Percentiles rank a stretch among this genome's conserved stretches.
phyloP scores from a whole-genome alignment of 2,329 filamentous ascomycete species.

The Alternaria novae-zelandiae region DNA sequence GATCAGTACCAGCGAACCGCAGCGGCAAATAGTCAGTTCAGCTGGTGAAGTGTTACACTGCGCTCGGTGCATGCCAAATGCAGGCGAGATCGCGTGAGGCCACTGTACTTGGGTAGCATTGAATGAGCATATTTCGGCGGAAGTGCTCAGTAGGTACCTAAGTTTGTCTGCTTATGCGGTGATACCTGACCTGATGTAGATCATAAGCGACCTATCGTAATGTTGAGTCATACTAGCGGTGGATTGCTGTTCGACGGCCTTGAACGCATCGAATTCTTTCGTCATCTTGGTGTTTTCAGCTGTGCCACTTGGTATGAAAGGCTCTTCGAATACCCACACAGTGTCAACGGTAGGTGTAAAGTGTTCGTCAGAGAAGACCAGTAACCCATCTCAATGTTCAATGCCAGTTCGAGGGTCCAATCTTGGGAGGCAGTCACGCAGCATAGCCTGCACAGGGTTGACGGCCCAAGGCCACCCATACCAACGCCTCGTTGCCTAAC shows the following conservation, averaged over 20 bases:
- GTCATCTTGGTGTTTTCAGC: background rate
- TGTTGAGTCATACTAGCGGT: background rate
- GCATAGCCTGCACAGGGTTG: background rate
- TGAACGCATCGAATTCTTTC: background rate
- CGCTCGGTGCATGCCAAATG: background rate
- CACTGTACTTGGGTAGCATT: background rate
- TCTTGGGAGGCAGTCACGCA: background rate
- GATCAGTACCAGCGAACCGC: background rate
- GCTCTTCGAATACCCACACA: fast-evolving
- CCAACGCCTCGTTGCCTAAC: background rate
- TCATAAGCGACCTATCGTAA: background rate
- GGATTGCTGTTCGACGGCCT: background rate
- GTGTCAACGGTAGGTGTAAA: background rate
- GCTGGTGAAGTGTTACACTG: background rate
- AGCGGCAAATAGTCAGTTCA: background rate
- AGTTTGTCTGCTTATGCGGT: background rate
- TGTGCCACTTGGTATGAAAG: background rate
- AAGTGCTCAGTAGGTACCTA: background rate
- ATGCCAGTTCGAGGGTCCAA: background rate
- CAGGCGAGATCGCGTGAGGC: background rate
- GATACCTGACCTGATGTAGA: background rate
- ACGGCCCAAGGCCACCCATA: background rate
- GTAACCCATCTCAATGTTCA: background rate
- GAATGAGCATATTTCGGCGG: background rate
- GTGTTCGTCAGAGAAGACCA: background rate